These are phyloP conservation scores for Fusarium sp. DNA, from an alignment of 2,329 filamentous ascomycete species.

Conservation along the genomic window DNA sequence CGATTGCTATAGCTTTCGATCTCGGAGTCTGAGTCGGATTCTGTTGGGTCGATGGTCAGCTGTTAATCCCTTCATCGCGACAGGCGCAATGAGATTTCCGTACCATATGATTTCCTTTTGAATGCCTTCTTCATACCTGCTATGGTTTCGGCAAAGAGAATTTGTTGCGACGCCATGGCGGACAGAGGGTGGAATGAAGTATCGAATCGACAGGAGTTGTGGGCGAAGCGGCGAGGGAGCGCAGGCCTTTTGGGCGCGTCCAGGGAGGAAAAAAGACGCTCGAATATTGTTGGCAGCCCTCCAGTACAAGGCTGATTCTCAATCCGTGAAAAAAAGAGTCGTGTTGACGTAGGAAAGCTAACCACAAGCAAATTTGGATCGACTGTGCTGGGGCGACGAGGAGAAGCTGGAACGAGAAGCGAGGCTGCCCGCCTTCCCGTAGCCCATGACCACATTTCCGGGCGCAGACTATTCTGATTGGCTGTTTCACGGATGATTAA, in stretches of 20 bases:
- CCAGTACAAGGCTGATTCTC: background rate
- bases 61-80: background rate
- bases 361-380: constrained; percentile 36
- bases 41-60: constrained; percentile 55
- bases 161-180: constrained; percentile 62
- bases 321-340: background rate
- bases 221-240: constrained; percentile 30
- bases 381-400: constrained; percentile 37
- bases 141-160: constrained; percentile 73
- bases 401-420: constrained; percentile 43
- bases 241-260: constrained; percentile 12
- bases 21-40: constrained; percentile 80
- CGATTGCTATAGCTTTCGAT: constrained; percentile 77
- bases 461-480: constrained; percentile 32
- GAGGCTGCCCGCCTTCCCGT: constrained; percentile 46
- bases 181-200: constrained; percentile 19
- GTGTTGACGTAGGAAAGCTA: constrained; percentile 17
- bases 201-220: constrained; percentile 20
- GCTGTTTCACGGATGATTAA: constrained; percentile 26
- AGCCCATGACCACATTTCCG: constrained; percentile 46
- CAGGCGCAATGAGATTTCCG: constrained; percentile 8
- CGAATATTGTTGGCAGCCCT: background rate
- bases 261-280: background rate
- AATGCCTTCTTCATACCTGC: constrained; percentile 74
- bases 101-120: constrained; percentile 71